Evolutionary conservation across 176 grass and related monocot species (phyloP).

Genomic region (Phyllostachys edulis): DNA sequence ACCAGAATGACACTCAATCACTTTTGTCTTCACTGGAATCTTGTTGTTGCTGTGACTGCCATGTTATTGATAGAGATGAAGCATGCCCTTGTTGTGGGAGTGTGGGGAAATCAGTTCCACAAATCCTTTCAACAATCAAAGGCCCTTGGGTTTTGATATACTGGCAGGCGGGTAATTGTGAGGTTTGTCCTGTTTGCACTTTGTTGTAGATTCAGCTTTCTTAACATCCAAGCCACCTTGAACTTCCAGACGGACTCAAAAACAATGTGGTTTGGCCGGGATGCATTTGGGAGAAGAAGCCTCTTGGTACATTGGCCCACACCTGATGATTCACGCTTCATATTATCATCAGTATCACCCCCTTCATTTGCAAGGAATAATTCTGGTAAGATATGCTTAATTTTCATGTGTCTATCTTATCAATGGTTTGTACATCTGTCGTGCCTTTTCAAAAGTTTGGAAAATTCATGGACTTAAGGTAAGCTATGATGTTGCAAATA

Average conservation of each 20-base stretch:
- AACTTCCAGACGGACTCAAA: slow-evolving; percentile 55
- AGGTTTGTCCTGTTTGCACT: not conserved
- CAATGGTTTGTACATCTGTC: not conserved
- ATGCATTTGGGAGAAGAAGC: slow-evolving; percentile 89
- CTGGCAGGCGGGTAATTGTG: slow-evolving; percentile 75
- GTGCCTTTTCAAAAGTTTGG: not conserved
- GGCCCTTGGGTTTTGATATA: slow-evolving; percentile 95
- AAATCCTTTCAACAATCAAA: slow-evolving; percentile 70
- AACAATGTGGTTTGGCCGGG: slow-evolving; percentile 75
- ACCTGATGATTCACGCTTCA: slow-evolving; percentile 59
- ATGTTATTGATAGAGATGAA: slow-evolving; percentile 34
- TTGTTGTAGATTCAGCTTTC: slow-evolving; percentile 13
- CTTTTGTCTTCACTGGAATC: slow-evolving; percentile 69
- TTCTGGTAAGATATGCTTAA: slow-evolving; percentile 41
- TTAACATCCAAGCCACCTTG: slow-evolving; percentile 19
- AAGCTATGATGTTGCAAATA: not conserved
- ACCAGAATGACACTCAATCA: slow-evolving; percentile 65
- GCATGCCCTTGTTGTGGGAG: slow-evolving; percentile 29
- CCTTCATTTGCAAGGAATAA: slow-evolving; percentile 33
- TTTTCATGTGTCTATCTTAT: not conserved
- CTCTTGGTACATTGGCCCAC: slow-evolving; percentile 88
- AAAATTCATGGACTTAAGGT: not conserved
- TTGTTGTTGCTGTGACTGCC: slow-evolving; percentile 46
- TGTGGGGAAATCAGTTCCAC: slow-evolving; percentile 44
- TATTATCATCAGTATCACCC: slow-evolving; percentile 79